Evolutionary conservation across 441 rosid genomes (phyloP).

Genomic region (Pelargonium myrrhifolium): DNA sequence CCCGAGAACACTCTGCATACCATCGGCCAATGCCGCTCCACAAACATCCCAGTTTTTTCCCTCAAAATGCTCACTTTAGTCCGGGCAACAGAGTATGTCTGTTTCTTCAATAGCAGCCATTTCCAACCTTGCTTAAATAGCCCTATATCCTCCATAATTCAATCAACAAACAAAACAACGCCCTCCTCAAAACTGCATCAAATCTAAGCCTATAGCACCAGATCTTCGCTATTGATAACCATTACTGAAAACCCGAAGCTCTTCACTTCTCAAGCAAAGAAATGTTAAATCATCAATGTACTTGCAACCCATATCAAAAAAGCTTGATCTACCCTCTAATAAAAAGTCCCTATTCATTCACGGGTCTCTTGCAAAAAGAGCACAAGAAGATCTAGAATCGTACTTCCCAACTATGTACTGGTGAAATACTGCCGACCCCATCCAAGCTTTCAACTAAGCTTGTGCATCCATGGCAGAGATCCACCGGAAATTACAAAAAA

Average conservation of each 20-base stretch:
- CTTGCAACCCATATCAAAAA: slow-evolving; percentile 6
- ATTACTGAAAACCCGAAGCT: slow-evolving; percentile 17
- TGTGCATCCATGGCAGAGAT: slow-evolving; percentile 1
- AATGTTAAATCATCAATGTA: slow-evolving; percentile 16
- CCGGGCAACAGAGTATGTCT: slow-evolving; percentile 36
- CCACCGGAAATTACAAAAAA: slow-evolving; percentile 12
- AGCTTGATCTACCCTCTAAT: slow-evolving; percentile 15
- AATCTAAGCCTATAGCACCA: neutral
- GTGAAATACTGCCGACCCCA: neutral
- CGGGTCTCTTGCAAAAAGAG: slow-evolving; percentile 18
- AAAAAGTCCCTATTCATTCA: slow-evolving; percentile 10
- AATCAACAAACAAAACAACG: neutral
- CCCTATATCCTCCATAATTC: slow-evolving; percentile 79
- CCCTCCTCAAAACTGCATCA: neutral
- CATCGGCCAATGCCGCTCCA: slow-evolving; percentile 90
- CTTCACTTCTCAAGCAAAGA: slow-evolving; percentile 10
- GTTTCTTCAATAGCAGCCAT: slow-evolving; percentile 82
- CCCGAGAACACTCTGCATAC: slow-evolving; percentile 57
- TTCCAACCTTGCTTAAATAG: slow-evolving; percentile 81
- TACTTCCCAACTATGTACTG: neutral
- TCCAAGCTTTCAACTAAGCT: neutral
- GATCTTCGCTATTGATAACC: slow-evolving; percentile 15
- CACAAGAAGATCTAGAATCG: slow-evolving; percentile 17
- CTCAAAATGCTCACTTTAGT: slow-evolving; percentile 35
- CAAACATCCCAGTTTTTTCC: slow-evolving; percentile 46